Evolutionary conservation across 805 yeast species (phyloP).

Genomic region (Maudiozyma turicensis): DNA sequence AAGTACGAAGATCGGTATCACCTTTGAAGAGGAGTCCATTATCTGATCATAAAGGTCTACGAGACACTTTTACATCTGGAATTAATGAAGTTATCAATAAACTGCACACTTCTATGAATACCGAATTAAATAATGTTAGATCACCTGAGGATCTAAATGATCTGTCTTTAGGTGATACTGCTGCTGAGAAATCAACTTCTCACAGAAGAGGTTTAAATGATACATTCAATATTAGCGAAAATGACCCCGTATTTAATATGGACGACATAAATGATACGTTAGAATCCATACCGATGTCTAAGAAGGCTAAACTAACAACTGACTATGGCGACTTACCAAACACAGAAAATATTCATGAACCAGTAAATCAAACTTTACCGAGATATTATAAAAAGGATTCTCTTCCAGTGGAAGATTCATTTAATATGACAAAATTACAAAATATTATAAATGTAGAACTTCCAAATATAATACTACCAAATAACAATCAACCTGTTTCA

Average conservation of each 20-base stretch:
- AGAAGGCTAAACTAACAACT: constrained; percentile 2
- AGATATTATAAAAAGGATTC: constrained; percentile 17
- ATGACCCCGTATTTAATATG: constrained; percentile 18
- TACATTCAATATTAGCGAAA: background rate
- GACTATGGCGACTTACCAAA: background rate
- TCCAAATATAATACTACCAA: constrained; percentile 8
- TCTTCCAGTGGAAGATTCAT: constrained; percentile 6
- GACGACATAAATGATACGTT: constrained; percentile 17
- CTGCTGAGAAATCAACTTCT: too few relatives aligned
- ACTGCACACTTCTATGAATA: background rate
- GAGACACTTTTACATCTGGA: background rate
- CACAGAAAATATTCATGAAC: constrained; percentile 17
- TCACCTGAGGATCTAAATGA: too few relatives aligned
- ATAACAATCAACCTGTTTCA: constrained; percentile 7
- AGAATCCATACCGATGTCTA: constrained; percentile 12
- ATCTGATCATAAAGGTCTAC: constrained; percentile 1
- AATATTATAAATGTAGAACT: constrained; percentile 3
- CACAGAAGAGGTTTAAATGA: too few relatives aligned
- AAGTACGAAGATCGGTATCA: constrained; percentile 15
- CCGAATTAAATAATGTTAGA: background rate
- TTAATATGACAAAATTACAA: constrained; percentile 9
- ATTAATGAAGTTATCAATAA: background rate
- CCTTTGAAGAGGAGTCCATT: constrained; percentile 19
- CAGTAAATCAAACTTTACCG: constrained; percentile 23
- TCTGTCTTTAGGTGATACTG: too few relatives aligned